These are phyloP conservation scores for Apiotrichum akiyoshidainum DNA, from an alignment of 1,284 basidiomycete genomes.

Conservation along the genomic window DNA sequence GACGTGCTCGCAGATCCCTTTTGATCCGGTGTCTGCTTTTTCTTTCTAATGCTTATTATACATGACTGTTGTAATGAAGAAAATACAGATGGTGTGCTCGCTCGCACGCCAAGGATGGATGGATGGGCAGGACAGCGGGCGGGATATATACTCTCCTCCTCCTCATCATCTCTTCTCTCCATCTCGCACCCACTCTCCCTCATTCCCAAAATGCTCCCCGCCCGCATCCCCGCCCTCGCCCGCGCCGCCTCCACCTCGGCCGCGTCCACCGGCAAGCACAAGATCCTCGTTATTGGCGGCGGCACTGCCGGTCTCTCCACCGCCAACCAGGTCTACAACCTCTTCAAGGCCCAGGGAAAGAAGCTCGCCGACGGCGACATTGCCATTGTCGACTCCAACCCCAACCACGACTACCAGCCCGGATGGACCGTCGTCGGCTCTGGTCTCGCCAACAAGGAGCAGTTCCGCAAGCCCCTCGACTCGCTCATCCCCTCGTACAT, in stretches of 20 bases:
- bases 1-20: too few relatives aligned
- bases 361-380: conserved; percentile 70
- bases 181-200: neutral
- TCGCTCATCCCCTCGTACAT: conserved; percentile 72
- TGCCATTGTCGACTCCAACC: conserved; percentile 66
- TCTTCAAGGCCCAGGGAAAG: conserved; percentile 68
- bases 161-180: neutral
- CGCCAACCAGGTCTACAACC: conserved; percentile 77
- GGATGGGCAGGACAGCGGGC: too few relatives aligned
- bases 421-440: conserved; percentile 91
- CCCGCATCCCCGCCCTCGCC: conserved; percentile 10
- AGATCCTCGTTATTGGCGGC: conserved; percentile 53
- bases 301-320: conserved; percentile 71
- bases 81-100: too few relatives aligned
- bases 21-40: too few relatives aligned
- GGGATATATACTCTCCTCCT: neutral
- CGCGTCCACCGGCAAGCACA: conserved; percentile 47
- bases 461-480: conserved; percentile 66
- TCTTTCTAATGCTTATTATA: too few relatives aligned
- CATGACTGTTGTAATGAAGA: too few relatives aligned
- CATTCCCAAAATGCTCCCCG: neutral
- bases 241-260: conserved; percentile 38
- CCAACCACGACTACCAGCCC: conserved; percentile 58
- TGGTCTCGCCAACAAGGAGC: conserved; percentile 65
- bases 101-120: too few relatives aligned